These are phyloP conservation scores for Trametes hirsuta DNA, from an alignment of 1,284 basidiomycete genomes.

Conservation along the genomic window DNA sequence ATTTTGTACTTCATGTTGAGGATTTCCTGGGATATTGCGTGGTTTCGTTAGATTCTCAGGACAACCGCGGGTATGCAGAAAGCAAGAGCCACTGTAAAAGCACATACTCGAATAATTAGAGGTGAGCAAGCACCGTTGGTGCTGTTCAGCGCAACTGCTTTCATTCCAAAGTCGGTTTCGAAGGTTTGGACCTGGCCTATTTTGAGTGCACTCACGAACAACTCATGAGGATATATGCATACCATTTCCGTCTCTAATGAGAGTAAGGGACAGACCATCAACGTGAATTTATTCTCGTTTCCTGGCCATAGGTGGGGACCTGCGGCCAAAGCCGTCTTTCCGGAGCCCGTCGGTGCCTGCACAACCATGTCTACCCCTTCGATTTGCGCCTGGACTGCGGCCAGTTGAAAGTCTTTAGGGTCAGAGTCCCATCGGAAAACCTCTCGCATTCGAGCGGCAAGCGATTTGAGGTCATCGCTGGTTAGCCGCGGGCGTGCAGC, in stretches of 20 bases:
- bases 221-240: no score
- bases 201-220: no score
- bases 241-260: conserved; percentile 44
- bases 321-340: conserved; percentile 24
- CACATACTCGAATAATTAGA: conserved; percentile 27
- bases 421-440: neutral
- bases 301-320: conserved; percentile 16
- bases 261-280: conserved; percentile 19
- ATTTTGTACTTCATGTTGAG: conserved; percentile 35
- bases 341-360: conserved; percentile 21
- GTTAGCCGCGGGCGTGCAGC: no score
- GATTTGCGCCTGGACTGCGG: conserved; percentile 13
- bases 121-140: conserved; percentile 30
- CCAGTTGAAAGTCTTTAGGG: conserved; percentile 27
- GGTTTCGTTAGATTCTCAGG: no score
- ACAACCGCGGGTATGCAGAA: no score
- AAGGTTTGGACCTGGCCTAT: conserved; percentile 34
- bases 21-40: no score
- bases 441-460: neutral
- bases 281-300: conserved; percentile 31
- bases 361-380: conserved; percentile 18
- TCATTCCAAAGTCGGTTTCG: conserved; percentile 31
- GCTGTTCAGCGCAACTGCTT: conserved; percentile 41
- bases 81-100: no score
- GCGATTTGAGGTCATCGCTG: neutral